Conservation (phyloP, 805 yeast species). For the Lipomyces sp. region DNA sequence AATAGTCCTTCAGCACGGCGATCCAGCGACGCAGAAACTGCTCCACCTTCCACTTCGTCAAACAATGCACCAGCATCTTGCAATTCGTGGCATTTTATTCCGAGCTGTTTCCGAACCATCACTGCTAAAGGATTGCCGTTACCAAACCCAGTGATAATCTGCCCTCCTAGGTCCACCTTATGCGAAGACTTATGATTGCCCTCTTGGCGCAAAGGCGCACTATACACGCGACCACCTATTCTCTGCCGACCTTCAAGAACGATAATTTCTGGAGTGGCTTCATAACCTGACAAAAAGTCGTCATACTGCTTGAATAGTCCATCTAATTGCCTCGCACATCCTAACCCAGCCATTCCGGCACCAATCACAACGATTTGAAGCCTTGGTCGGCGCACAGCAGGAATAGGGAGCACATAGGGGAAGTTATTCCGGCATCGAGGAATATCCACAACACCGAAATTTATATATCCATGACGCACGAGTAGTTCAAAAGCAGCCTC, state of each 20-base stretch:
- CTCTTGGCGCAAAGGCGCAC: slow-evolving; percentile 43
- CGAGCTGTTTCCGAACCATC: slow-evolving; percentile 49
- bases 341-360: slow-evolving; percentile 96
- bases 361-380: slow-evolving; percentile 76
- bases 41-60: slow-evolving; percentile 46
- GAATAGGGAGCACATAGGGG: slow-evolving; percentile 29
- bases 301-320: slow-evolving; percentile 55
- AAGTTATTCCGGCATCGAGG: slow-evolving; percentile 38
- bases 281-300: slow-evolving; percentile 45
- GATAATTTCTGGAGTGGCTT: slow-evolving; percentile 49
- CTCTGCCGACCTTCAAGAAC: slow-evolving; percentile 50
- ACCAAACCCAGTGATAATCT: slow-evolving; percentile 49
- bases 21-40: slow-evolving; percentile 42
- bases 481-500: slow-evolving; percentile 53
- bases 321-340: slow-evolving; percentile 92
- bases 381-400: slow-evolving; percentile 44
- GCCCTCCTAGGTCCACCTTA: slow-evolving; percentile 49
- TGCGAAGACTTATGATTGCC: slow-evolving; percentile 26
- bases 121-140: slow-evolving; percentile 51
- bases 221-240: slow-evolving; percentile 51
- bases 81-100: slow-evolving; percentile 47
- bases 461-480: slow-evolving; percentile 50
- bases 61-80: slow-evolving; percentile 43
- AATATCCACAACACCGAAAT: slow-evolving; percentile 49
- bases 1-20: slow-evolving; percentile 46